Evolutionary conservation across 805 yeast species (phyloP), one percentile per base, ranked within the genome.

Genomic region (Lipomyces oligophaga): DNA sequence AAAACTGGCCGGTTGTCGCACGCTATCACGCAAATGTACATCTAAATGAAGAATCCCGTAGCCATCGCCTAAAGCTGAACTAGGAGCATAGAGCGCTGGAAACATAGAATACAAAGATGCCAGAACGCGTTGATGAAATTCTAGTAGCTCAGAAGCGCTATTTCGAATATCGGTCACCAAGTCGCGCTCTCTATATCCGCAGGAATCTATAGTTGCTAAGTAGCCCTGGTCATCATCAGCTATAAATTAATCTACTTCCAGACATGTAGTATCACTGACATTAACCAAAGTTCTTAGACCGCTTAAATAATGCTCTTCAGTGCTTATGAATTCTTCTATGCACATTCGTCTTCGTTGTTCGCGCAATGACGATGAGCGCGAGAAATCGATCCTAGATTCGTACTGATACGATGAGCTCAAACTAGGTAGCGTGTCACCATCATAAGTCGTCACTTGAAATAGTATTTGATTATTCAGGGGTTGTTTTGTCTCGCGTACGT

Each of bases 81-180:
- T 20, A 3, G 56, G 44, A 2, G 56, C 52, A 34, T 48, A 52
- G 20, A 49, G 39, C 4, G 56, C 27, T 3, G 56, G 56, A 35
- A 36, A 52, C 4, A 40, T 33, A 11, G 42, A 34, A 28, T 52
- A 47, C 19, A 52, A 21, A 8, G 22, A 16, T 7, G 32, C 28
- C 10, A 52, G 41, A 10, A 43, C 28, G 7, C 42, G 51, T 19
- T 52, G 54, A 32, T 52, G 56, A 15, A 41, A 39, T 16, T 49
- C 47, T 13, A 52, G 42, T 1, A 52, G 38, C 3, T 41, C 54
- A 13, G 11, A 15, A 3, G 50, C 54, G 26, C 50, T 46, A 13
- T 44, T 50, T 4, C 27, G 34, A 15, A 52, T 44, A 7, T 41
- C 52, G 7, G 50, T 44, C 2, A 47, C 13, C 10, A 52, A 33